Evolutionary conservation across 495 filamentous ascomycete genomes (phyloP).

Genomic region (Penicillium coffeae): DNA sequence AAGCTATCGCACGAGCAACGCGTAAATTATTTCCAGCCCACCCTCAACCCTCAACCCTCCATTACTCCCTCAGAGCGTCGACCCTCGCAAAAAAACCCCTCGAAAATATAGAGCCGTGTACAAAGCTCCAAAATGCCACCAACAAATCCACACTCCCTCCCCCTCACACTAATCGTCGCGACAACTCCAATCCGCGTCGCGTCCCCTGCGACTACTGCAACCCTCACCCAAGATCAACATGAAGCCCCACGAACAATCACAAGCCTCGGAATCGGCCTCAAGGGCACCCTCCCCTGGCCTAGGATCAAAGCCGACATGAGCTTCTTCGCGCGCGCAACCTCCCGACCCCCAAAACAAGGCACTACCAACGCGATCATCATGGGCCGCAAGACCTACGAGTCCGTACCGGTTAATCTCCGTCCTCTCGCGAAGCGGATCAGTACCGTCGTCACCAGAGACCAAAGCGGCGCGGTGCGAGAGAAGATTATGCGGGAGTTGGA

Average conservation of each 20-base stretch:
- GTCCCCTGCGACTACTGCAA: conserved; percentile 12
- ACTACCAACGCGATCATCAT: conserved; percentile 81
- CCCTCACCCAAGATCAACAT: conserved; percentile 19
- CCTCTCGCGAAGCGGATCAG: conserved; percentile 75
- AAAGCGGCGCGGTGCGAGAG: conserved; percentile 21
- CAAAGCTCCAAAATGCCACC: conserved; percentile 19
- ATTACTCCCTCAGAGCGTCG: no score
- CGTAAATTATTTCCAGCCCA: background rate
- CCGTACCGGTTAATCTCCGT: conserved; percentile 70
- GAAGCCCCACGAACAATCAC: conserved; percentile 33
- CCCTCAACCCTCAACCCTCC: background rate
- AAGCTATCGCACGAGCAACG: background rate
- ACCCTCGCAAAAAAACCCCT: no score
- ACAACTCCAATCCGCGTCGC: conserved; percentile 35
- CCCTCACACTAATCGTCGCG: conserved; percentile 42
- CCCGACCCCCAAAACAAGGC: conserved; percentile 44
- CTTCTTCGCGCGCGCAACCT: conserved; percentile 90
- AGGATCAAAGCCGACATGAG: conserved; percentile 83
- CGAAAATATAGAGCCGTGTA: background rate
- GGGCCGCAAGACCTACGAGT: conserved; percentile 95
- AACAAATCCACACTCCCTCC: conserved; percentile 15
- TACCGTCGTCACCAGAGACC: conserved; percentile 65
- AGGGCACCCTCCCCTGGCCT: conserved; percentile 82
- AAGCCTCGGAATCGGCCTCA: conserved; percentile 79
- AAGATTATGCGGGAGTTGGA: conserved; percentile 23